These are phyloP conservation scores for Cladophialophora immunda DNA, from an alignment of 2,329 filamentous ascomycete genomes.

Conservation along the genomic window DNA sequence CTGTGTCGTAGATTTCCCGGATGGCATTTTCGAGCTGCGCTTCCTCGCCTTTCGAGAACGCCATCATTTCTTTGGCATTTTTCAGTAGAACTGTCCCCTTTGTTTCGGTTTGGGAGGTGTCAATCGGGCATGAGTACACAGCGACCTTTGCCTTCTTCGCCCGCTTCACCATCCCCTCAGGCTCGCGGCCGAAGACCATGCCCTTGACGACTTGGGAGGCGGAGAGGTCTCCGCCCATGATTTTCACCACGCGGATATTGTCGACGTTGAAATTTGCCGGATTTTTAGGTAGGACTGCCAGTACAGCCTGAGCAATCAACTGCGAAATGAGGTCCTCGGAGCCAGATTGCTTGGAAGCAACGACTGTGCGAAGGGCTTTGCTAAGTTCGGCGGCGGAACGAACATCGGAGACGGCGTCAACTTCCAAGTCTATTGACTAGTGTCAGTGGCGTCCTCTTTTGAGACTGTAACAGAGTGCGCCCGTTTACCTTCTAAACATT, in stretches of 20 bases:
- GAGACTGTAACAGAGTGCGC: background rate
- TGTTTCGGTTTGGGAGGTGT: conserved; percentile 95
- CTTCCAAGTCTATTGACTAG: conserved; percentile 70
- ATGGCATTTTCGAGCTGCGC: conserved; percentile 86
- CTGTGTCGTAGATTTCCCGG: conserved; percentile 95
- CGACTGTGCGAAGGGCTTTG: conserved; percentile 94
- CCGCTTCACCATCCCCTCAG: conserved; percentile 92
- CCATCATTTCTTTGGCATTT: conserved; percentile 98
- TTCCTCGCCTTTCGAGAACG: conserved; percentile 98
- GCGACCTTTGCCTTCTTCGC: conserved; percentile 92
- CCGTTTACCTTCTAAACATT: conserved; percentile 74
- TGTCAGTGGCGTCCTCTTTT: background rate
- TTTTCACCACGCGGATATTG: conserved; percentile 98
- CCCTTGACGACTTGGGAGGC: conserved; percentile 95
- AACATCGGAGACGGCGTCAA: conserved; percentile 90
- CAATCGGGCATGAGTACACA: conserved; percentile 95
- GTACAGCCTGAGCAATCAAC: conserved; percentile 82
- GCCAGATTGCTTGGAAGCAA: conserved; percentile 96
- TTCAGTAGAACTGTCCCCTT: conserved; percentile 97
- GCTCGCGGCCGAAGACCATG: conserved; percentile 97
- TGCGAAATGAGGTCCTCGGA: conserved; percentile 87
- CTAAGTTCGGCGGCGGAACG: conserved; percentile 81
- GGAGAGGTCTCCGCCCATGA: conserved; percentile 95
- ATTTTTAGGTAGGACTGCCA: conserved; percentile 94
- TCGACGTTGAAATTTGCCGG: conserved; percentile 97